Conservation (phyloP, 2,329 filamentous ascomycete species). For the Nothopassalora personata region DNA sequence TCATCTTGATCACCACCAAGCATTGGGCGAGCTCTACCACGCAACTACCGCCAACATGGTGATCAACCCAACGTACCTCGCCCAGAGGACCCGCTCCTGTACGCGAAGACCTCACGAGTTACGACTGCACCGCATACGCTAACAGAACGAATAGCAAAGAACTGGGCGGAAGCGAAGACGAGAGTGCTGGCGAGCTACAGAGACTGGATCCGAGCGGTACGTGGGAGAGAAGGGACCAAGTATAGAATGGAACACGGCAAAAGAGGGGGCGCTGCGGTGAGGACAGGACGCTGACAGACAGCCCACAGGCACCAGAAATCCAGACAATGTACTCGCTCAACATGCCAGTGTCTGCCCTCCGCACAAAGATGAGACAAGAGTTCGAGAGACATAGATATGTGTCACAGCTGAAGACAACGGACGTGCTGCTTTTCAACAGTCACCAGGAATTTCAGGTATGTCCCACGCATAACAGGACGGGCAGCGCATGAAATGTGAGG, state of each 20-base stretch:
- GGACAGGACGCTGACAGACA: neutral
- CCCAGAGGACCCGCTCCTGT: slow-evolving; percentile 51
- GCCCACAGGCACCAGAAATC: slow-evolving; percentile 78
- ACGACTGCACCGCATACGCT: slow-evolving; percentile 6
- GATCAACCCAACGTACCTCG: slow-evolving; percentile 90
- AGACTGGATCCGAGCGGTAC: slow-evolving; percentile 92
- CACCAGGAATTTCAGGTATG: slow-evolving; percentile 88
- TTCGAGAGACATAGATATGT: slow-evolving; percentile 95
- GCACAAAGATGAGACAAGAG: slow-evolving; percentile 91
- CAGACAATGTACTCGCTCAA: slow-evolving; percentile 95
- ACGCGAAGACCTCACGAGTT: slow-evolving; percentile 17
- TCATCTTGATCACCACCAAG: neutral
- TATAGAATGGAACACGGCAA: neutral
- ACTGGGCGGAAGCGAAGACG: slow-evolving; percentile 80
- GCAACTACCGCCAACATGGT: slow-evolving; percentile 38
- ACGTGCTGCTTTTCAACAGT: slow-evolving; percentile 85
- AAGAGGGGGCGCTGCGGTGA: neutral
- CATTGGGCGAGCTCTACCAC: neutral
- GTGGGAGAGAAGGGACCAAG: slow-evolving; percentile 31
- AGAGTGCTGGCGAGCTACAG: slow-evolving; percentile 86
- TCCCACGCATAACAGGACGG: neutral
- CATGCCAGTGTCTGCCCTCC: slow-evolving; percentile 78
- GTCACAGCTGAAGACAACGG: slow-evolving; percentile 78
- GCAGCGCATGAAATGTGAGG: neutral
- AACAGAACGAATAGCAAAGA: slow-evolving; percentile 59